Percentiles rank a stretch among this genome's conserved stretches.
phyloP scores from a whole-genome alignment of 306 rosid genomes.

The Morella rubra region DNA sequence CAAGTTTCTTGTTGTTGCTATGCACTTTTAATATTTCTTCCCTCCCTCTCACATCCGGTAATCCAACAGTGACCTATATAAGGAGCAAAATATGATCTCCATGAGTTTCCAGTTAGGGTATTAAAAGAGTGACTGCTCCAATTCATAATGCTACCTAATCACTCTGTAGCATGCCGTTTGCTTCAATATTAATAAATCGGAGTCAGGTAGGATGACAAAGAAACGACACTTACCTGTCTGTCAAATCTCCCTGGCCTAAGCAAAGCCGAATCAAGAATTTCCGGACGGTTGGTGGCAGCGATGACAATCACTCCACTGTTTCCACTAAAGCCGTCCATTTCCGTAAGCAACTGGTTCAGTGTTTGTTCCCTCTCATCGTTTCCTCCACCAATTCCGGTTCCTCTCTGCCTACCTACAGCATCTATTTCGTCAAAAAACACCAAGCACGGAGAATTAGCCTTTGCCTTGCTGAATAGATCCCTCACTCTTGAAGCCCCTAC shows the following conservation, averaged over 20 bases:
- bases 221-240: conserved; percentile 53
- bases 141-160: background rate
- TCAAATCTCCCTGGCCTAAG: conserved; percentile 80
- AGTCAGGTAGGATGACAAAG: background rate
- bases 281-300: conserved; percentile 77
- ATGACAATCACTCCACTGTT: conserved; percentile 71
- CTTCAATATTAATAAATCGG: background rate
- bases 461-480: conserved; percentile 73
- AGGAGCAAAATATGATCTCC: background rate
- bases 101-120: background rate
- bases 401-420: conserved; percentile 86
- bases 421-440: conserved; percentile 80
- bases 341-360: conserved; percentile 72
- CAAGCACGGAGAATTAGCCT: conserved; percentile 68
- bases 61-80: conserved; percentile 58
- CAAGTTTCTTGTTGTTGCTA: conserved; percentile 69
- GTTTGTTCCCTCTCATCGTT: conserved; percentile 85
- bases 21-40: conserved; percentile 77
- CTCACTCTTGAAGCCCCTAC: conserved; percentile 87
- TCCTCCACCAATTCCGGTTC: conserved; percentile 86
- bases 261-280: conserved; percentile 77
- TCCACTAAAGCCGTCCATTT: conserved; percentile 78
- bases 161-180: background rate
- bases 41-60: conserved; percentile 75
- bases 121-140: background rate